These are phyloP conservation scores for Castanospermum australe DNA, from an alignment of 306 rosid genomes.

Conservation along the genomic window DNA sequence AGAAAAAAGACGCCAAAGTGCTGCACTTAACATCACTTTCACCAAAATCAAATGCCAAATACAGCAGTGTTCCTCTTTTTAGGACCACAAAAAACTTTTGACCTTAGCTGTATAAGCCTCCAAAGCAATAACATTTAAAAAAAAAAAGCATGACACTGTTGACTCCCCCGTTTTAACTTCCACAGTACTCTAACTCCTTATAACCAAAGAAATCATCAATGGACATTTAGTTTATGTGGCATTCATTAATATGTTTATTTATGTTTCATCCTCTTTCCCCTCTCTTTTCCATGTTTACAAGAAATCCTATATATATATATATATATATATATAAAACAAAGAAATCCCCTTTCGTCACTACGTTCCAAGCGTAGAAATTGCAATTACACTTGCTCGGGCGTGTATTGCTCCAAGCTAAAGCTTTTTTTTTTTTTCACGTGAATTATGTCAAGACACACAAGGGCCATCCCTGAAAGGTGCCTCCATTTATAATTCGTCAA, in stretches of 20 bases:
- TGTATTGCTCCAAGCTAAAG: constrained; percentile 10
- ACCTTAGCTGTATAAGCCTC: constrained; percentile 43
- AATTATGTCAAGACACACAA: constrained; percentile 43
- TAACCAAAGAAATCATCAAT: constrained; percentile 6
- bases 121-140: constrained; percentile 36
- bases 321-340: too few relatives aligned
- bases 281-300: too few relatives aligned
- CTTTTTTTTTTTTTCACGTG: constrained; percentile 46
- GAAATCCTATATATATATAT: too few relatives aligned
- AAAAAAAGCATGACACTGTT: constrained; percentile 36
- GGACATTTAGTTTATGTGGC: neutral
- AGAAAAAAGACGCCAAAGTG: constrained; percentile 28
- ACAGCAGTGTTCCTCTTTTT: constrained; percentile 38
- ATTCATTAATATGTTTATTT: neutral
- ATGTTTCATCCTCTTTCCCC: neutral
- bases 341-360: neutral
- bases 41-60: constrained; percentile 43
- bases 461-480: constrained; percentile 33
- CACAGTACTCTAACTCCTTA: neutral
- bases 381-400: constrained; percentile 24
- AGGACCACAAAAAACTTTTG: constrained; percentile 53
- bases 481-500: constrained; percentile 44
- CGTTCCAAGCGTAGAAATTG: constrained; percentile 21
- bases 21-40: constrained; percentile 39
- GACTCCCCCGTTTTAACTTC: constrained; percentile 38